These are phyloP conservation scores for Fragilaria radians DNA, from an alignment of 108 stramenopile genomes.

Conservation along the genomic window DNA sequence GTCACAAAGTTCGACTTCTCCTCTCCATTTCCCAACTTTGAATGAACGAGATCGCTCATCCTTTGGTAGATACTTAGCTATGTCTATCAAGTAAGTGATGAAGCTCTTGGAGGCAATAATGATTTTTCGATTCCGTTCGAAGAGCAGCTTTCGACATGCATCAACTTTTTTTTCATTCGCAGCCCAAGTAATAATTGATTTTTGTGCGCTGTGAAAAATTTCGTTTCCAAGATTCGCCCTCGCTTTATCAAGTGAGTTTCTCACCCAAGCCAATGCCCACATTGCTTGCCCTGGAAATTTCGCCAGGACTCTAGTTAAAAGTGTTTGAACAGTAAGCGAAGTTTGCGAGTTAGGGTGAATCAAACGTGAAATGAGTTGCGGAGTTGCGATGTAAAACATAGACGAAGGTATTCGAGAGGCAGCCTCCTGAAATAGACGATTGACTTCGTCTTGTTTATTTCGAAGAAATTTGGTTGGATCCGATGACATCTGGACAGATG, in stretches of 20 bases:
- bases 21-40: slow-evolving; percentile 27
- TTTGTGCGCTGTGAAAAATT: slow-evolving; percentile 67
- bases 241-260: slow-evolving; percentile 41
- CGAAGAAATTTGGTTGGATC: slow-evolving; percentile 5
- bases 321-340: slow-evolving; percentile 40
- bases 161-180: neutral
- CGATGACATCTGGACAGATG: neutral
- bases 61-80: slow-evolving; percentile 38
- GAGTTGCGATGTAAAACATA: slow-evolving; percentile 78
- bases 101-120: slow-evolving; percentile 44
- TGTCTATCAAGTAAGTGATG: slow-evolving; percentile 49
- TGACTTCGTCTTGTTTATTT: slow-evolving; percentile 48
- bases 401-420: slow-evolving; percentile 46
- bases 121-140: slow-evolving; percentile 13
- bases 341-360: slow-evolving; percentile 56
- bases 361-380: slow-evolving; percentile 76
- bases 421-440: slow-evolving; percentile 44
- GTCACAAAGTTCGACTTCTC: slow-evolving; percentile 45
- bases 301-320: slow-evolving; percentile 56
- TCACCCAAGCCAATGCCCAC: slow-evolving; percentile 85
- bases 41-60: slow-evolving; percentile 14
- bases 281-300: slow-evolving; percentile 79
- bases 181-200: slow-evolving; percentile 15
- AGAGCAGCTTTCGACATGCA: neutral
- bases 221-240: slow-evolving; percentile 56